Percentiles rank a stretch among this genome's conserved stretches.
These are phyloP conservation scores for Trametes cubensis DNA, from an alignment of 768 basidiomycete genomes.

Conservation along the genomic window DNA sequence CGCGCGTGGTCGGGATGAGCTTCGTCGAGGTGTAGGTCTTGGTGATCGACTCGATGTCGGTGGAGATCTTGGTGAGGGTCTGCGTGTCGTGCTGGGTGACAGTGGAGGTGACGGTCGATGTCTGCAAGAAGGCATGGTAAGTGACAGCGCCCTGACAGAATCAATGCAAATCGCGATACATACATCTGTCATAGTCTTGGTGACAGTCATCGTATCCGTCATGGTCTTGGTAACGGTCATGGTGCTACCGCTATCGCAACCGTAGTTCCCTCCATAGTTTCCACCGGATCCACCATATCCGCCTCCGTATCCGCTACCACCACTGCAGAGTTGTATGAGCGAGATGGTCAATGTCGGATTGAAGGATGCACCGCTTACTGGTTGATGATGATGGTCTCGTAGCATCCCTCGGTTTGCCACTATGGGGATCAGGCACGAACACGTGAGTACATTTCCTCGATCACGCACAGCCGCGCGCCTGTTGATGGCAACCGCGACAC, in stretches of 20 bases:
- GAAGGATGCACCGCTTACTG: slow-evolving; percentile 28
- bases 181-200: slow-evolving; percentile 30
- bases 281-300: slow-evolving; percentile 16
- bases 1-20: slow-evolving; percentile 62
- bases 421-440: slow-evolving; percentile 16
- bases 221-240: slow-evolving; percentile 41
- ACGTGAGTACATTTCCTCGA: slow-evolving; percentile 2
- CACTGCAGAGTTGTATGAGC: slow-evolving; percentile 17
- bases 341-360: background rate
- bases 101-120: slow-evolving; percentile 43
- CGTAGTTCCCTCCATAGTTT: slow-evolving; percentile 20
- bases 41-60: slow-evolving; percentile 40
- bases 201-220: slow-evolving; percentile 38
- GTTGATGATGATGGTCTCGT: slow-evolving; percentile 64
- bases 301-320: slow-evolving; percentile 17
- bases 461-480: background rate
- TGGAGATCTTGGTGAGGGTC: slow-evolving; percentile 34
- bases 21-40: slow-evolving; percentile 41
- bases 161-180: background rate
- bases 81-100: slow-evolving; percentile 48
- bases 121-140: slow-evolving; percentile 27
- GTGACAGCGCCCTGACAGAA: background rate
- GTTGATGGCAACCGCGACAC: too few species aligned
- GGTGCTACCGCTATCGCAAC: slow-evolving; percentile 20
- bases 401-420: slow-evolving; percentile 52